Evolutionary conservation across 2,329 filamentous ascomycete genomes (phyloP).

Genomic region (Fusarium sp.): DNA sequence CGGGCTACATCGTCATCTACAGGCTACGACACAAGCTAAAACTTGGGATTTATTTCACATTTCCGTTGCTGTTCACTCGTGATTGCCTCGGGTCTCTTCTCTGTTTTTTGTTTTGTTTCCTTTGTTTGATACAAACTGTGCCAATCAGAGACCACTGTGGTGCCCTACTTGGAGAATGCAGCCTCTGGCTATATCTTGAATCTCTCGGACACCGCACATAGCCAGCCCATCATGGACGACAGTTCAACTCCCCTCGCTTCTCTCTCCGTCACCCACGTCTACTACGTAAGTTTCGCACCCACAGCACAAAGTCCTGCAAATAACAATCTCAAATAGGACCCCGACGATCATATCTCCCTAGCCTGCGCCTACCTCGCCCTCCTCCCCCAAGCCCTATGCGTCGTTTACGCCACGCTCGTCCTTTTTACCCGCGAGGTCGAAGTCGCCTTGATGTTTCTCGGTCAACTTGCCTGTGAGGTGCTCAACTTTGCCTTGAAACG

Average conservation of each 20-base stretch:
- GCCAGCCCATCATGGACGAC: slow-evolving; percentile 38
- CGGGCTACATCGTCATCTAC: slow-evolving; percentile 14
- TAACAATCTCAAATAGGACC: slow-evolving; percentile 71
- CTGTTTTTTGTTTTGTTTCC: not conserved
- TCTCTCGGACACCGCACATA: not conserved
- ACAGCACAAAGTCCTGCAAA: not conserved
- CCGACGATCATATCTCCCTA: slow-evolving; percentile 83
- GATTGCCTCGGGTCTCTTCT: not conserved
- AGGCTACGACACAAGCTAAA: not conserved
- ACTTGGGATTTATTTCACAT: not conserved
- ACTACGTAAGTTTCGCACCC: slow-evolving; percentile 76
- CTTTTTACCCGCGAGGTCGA: slow-evolving; percentile 93
- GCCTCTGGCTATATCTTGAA: not conserved
- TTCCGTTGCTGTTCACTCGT: not conserved
- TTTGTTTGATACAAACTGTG: not conserved
- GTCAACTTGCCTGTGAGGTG: slow-evolving; percentile 90
- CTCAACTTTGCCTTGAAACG: slow-evolving; percentile 92
- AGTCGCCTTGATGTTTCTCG: slow-evolving; percentile 87
- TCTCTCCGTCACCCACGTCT: slow-evolving; percentile 92
- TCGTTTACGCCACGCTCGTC: slow-evolving; percentile 89
- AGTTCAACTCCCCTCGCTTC: slow-evolving; percentile 76
- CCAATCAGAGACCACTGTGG: not conserved
- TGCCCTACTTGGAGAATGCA: slow-evolving; percentile 11
- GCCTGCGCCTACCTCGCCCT: slow-evolving; percentile 94
- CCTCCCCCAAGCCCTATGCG: slow-evolving; percentile 87